These are phyloP conservation scores for Lactarius quietus DNA, from an alignment of 768 basidiomycete species.

Conservation along the genomic window DNA sequence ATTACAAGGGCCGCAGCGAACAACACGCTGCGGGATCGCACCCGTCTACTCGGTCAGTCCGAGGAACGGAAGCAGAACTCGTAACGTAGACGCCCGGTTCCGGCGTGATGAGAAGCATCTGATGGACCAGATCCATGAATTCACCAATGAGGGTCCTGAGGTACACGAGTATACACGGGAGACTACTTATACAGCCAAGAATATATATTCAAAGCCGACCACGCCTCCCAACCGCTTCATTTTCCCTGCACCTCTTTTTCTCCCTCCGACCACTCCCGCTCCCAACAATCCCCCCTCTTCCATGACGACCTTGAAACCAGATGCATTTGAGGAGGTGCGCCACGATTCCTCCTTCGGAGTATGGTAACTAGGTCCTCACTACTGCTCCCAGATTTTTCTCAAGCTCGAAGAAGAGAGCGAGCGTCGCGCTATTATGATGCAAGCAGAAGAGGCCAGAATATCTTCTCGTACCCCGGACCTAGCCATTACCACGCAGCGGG, in stretches of 20 bases:
- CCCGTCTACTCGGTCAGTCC: conserved; percentile 3
- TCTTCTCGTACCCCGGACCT: conserved; percentile 13
- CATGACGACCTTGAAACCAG: conserved; percentile 20
- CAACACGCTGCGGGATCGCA: conserved; percentile 7
- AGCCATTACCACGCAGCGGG: conserved; percentile 12
- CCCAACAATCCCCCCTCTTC: conserved; percentile 1
- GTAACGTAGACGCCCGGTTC: conserved; percentile 20
- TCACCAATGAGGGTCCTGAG: conserved; percentile 17
- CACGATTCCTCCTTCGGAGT: background rate
- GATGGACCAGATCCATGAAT: conserved; percentile 21
- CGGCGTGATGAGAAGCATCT: conserved; percentile 22
- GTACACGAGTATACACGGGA: conserved; percentile 1
- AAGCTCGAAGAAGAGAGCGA: conserved; percentile 56
- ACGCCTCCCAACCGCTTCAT: conserved; percentile 8
- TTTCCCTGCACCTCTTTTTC: conserved; percentile 11
- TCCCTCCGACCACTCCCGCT: conserved; percentile 1
- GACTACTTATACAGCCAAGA: conserved; percentile 16
- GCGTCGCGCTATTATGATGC: conserved; percentile 38
- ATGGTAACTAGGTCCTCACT: background rate
- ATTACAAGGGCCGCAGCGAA: background rate
- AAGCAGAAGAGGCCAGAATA: conserved; percentile 29
- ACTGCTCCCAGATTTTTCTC: conserved; percentile 47
- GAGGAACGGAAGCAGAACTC: conserved; percentile 19
- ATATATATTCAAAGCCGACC: conserved; percentile 9
- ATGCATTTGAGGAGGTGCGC: conserved; percentile 26